Evolutionary conservation across 1,139 yeast species (phyloP), one percentile per base, ranked within the genome.

Genomic region (Taphrina communis): DNA sequence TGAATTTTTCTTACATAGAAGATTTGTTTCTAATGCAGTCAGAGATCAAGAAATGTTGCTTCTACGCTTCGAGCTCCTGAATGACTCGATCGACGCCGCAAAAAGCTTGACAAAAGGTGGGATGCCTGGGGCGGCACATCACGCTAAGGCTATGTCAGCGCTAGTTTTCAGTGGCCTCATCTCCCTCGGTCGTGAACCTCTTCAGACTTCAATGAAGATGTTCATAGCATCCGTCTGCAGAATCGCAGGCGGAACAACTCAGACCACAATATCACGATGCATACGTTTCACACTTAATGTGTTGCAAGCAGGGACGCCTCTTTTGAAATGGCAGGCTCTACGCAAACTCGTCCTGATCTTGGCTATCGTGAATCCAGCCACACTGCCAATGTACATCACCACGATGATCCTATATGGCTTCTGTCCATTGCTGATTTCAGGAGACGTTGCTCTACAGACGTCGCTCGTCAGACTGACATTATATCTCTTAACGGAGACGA

Each of bases 11-110:
- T 25, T 4, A 25, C 31, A 25, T 25, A 4, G 4, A 25, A 25
- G 31, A 12, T 39, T 39, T 41, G 41, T 41, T 12, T 17, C 39
- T 14, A 21, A 36, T n/a, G 4, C 48, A 1, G 48, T n/a, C 19
- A 35, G 21, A 14, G 56, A 41, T 39, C 36, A 48, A 35, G 42
- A 48, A 21, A 7, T 35, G 5, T 12, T 60, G 17, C 12, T 42
- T 11, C 21, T 38, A 38, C 41, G n/a, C 12, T 35, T 48, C 9
- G 39, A 17, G n/a, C 42, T 53, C 42, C 11, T 53, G 17, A 41
- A 53, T 17, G 58, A 53, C 58, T 35, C 42, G 12, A 25, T 36
- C 41, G 58, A 53, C 4, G 21, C 58, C 14, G 58, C 41, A 1
- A 35, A 36, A 12, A 2, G 14, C 17, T 38, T 53, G 41, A 6